Evolutionary conservation across 345 rosid genomes (phyloP), one percentile per base, ranked within the genome.

Genomic region (Citrus medica): DNA sequence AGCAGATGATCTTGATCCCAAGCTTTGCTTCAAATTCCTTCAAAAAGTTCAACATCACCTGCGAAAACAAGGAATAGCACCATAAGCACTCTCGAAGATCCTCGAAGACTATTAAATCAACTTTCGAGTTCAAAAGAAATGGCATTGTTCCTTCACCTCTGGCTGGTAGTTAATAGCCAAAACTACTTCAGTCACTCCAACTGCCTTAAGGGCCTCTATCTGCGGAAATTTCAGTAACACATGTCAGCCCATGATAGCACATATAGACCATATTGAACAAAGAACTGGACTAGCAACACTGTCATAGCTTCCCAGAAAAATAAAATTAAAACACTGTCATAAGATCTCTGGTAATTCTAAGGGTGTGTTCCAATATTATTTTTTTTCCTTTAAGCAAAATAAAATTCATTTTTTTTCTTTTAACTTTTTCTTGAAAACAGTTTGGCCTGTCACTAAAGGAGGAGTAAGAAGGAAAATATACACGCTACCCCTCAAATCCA

Each of bases 141-240:
- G 60, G n/a, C n/a, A 7, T n/a, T 37, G 19, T 38, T 30, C 65
- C n/a, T 14, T 81, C 84, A 92, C 98, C 93, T 94, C 98, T 75
- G 99, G 99, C 80, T 94, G 99, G 81, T 96, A 96, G 80, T 96
- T 96, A 73, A 96, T 94, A 75, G 99, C 99, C 89, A 96, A 84
- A 81, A 96, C 95, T 73, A 96, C 98, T 90, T 96, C 99, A 84
- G 78, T 92, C 42, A 96, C 99, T 81, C 99, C 99, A 84, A 90
- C 85, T 66, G 92, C 97, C 90, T 90, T 92, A 62, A 96, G 98
- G 55, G 99, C 99, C 85, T 94, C 99, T 33, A 96, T 94, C 99
- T 96, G 88, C 56, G 80, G 65, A 28, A 53, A 69, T 30, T 53
- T 67, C 46, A 56, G 16, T 40, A 28, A 72, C 10, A 66, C 30